Base-by-base conservation (phyloP, 768 basidiomycete species). In the Lentinula sp. region DNA sequence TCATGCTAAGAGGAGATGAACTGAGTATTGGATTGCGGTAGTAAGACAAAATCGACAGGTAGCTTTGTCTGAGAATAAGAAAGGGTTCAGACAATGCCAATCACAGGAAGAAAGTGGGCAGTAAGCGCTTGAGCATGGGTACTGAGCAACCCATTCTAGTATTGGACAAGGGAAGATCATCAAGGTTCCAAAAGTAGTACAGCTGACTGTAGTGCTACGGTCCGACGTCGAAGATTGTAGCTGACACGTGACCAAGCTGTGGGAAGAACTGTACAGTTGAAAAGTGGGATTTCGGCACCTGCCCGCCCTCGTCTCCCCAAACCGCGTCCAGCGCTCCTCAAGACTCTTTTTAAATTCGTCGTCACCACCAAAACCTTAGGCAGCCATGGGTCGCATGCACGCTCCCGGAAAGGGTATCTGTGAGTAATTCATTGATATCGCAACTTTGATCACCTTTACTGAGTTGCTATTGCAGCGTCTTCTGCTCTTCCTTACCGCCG, bases 371-470 rank as follows among this genome's bases (percentile, higher is more conserved):
- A 54, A 46, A 60, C 7, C 6, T 4, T 55, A 79, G 64, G 70
- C 63, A 74, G 79, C 69, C 79, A 93, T 93, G 91, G 91, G 90
- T 91, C 93, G 95, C 74, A 95, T 97, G 93, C 96, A 98, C 86
- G 95, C 95, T 86, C 94, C 95, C 79, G 94, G 94, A 79, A 98
- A 98, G 93, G 96, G 95, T 85, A 97, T 98, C 84, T 92, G 91
- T 93, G 77, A 70, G 90, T 86, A 61, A 45, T 51, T 28, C n/a
- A 13, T 23, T 59, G n/a, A 55, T 61, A 51, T 52, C 23, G 7
- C 15, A 58, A 16, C 33, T 50, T 33, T n/a, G 3, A 37, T 53
- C 39, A 48, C 46, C 51, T 61, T 58, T 63, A 60, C 59, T 46
- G 61, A 53, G 61, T 36, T 39, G 2, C 3, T 51, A 55, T 50